phyloP scores from a whole-genome alignment of 192 early-diverging fungal genomes.

The Coemansia sp. region DNA sequence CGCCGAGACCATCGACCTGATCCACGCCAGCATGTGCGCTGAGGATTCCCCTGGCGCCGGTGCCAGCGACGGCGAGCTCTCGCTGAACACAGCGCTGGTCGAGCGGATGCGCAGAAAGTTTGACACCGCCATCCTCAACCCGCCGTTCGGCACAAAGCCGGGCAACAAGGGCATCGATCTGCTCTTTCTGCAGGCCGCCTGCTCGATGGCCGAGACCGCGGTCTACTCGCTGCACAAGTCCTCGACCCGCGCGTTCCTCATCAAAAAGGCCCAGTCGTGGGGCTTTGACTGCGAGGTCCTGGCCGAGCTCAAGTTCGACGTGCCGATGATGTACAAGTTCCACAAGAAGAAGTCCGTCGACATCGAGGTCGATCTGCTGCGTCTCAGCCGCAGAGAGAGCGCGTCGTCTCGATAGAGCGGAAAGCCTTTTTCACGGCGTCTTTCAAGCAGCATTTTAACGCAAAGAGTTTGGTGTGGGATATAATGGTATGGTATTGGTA shows the following conservation, averaged over 20 bases:
- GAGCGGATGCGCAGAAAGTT: constrained; percentile 52
- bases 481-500: too few species aligned
- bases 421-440: too few species aligned
- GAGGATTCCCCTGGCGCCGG: not conserved
- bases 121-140: constrained; percentile 80
- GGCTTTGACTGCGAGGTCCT: constrained; percentile 67
- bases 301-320: constrained; percentile 72
- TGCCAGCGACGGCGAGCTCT: constrained; percentile 4
- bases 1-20: constrained; percentile 62
- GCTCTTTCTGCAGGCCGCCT: constrained; percentile 66
- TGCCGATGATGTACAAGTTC: constrained; percentile 78
- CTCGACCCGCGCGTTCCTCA: constrained; percentile 67
- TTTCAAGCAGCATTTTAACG: too few species aligned
- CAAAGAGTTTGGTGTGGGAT: too few species aligned
- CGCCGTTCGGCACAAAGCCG: constrained; percentile 76
- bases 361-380: constrained; percentile 68
- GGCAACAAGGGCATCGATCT: constrained; percentile 71
- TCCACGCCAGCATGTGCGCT: constrained; percentile 53
- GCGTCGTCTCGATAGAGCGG: too few species aligned
- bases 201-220: constrained; percentile 55
- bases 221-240: constrained; percentile 80
- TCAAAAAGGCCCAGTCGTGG: constrained; percentile 71
- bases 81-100: constrained; percentile 22
- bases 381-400: constrained; percentile 43
- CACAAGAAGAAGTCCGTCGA: constrained; percentile 72